Base-by-base conservation (phyloP, 352 stramenopile species). In the Phytophthora fragariaefolia region DNA sequence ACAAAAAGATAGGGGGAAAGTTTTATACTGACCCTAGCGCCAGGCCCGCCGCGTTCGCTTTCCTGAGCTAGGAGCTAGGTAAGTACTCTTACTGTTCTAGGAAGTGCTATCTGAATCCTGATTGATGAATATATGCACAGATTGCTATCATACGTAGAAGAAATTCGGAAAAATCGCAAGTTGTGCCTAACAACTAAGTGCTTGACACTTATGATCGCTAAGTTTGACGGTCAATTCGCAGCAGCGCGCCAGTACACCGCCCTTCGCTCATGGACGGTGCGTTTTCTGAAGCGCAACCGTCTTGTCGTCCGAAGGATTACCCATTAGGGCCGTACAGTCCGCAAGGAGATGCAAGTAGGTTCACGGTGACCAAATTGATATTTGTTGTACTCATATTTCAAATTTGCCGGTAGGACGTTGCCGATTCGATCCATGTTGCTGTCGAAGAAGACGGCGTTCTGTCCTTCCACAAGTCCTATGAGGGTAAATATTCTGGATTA, bases 361-460 rank as follows among this genome's bases (percentile, higher is more conserved):
- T 38, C 13, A 4, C 15, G 1, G 4, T 52, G 1, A 50, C n/a
- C n/a, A n/a, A n/a, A n/a, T 50, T 18, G 18, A 22, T 13, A 23
- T 52, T 54, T 52, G 17, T 8, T 43, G 10, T 8, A 34, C 12
- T 43, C n/a, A 52, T 54, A 23, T 54, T 54, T 42, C 4, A 27
- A 26, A 42, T 5, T 32, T 47, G n/a, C n/a, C 22, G 2, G 12
- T 54, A 61, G 27, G 42, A 61, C 13, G 40, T 62, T 54, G 26
- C 15, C 3, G 40, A 36, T 18, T 52, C 26, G 9, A 34, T 62
- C 0, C 51, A 52, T 5, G 40, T 43, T 27, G 38, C 53, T 24
- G 40, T 60, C 4, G 53, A 51, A 52, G 17, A 23, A 27, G 40
- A 52, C 17, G 40, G 40, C 1, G n/a, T n/a, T n/a, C n/a, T n/a